These are phyloP conservation scores for Fraxinus platypoda DNA, from an alignment of 305 asterid species.

Conservation along the genomic window DNA sequence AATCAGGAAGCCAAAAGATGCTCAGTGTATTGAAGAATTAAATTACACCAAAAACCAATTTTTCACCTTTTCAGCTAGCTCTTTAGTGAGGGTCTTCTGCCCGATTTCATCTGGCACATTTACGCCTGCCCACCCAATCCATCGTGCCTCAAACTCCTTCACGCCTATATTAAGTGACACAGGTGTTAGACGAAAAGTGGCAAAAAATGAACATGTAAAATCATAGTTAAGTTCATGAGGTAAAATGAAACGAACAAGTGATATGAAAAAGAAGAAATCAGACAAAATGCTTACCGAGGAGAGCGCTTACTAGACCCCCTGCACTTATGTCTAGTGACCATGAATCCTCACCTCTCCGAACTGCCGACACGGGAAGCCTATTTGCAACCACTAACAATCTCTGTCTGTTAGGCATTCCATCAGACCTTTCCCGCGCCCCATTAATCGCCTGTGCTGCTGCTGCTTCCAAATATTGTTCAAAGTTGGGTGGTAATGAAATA, in stretches of 20 bases:
- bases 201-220: background rate
- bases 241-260: background rate
- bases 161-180: conserved; percentile 53
- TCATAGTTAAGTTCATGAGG: conserved; percentile 5
- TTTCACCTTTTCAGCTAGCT: conserved; percentile 84
- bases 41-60: conserved; percentile 7
- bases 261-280: conserved; percentile 6
- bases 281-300: conserved; percentile 64
- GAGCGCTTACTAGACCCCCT: conserved; percentile 97
- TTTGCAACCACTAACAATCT: conserved; percentile 95
- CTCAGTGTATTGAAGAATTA: conserved; percentile 10
- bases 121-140: conserved; percentile 99
- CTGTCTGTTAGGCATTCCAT: conserved; percentile 61
- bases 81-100: conserved; percentile 69
- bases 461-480: conserved; percentile 64
- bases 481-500: conserved; percentile 34
- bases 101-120: conserved; percentile 92
- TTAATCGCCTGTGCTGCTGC: conserved; percentile 48
- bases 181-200: conserved; percentile 16
- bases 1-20: conserved; percentile 20
- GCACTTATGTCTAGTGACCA: conserved; percentile 97
- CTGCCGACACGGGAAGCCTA: conserved; percentile 95
- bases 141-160: conserved; percentile 87
- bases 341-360: conserved; percentile 81
- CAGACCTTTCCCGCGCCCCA: conserved; percentile 66